Percentiles rank a stretch among this genome's conserved stretches.
These are phyloP conservation scores for Chamaecrista fasciculata DNA, from an alignment of 306 rosid species.

Conservation along the genomic window DNA sequence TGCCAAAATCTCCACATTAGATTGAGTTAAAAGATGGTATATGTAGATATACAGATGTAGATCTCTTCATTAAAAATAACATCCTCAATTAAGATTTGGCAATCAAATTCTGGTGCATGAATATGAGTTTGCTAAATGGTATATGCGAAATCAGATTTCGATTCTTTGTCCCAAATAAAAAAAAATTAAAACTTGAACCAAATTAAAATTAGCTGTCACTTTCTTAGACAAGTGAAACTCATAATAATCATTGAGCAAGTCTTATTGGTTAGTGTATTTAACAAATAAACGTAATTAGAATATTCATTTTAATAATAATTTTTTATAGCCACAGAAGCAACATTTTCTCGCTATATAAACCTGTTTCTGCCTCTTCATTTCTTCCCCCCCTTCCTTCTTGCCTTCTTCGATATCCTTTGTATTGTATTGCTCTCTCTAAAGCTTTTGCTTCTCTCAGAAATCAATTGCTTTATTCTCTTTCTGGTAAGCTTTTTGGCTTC, in stretches of 20 bases:
- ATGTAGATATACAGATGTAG: not conserved
- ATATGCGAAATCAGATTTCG: slow-evolving; percentile 22
- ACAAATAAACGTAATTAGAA: slow-evolving; percentile 21
- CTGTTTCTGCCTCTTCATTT: slow-evolving; percentile 31
- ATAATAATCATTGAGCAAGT: not conserved
- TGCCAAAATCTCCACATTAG: not conserved
- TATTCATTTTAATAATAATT: slow-evolving; percentile 2
- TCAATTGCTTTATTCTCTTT: slow-evolving; percentile 15
- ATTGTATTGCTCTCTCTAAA: slow-evolving; percentile 19
- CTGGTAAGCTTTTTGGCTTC: slow-evolving; percentile 41
- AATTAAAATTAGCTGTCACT: slow-evolving; percentile 37
- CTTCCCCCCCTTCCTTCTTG: slow-evolving; percentile 51
- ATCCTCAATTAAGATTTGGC: not conserved
- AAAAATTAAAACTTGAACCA: not conserved
- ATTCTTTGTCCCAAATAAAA: not conserved
- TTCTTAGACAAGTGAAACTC: slow-evolving; percentile 25
- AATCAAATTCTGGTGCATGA: not conserved
- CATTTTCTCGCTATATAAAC: slow-evolving; percentile 57
- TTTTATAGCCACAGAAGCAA: slow-evolving; percentile 19
- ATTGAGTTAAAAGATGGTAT: not conserved
- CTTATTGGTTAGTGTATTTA: slow-evolving; percentile 21
- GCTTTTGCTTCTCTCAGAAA: slow-evolving; percentile 36
- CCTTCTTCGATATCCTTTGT: slow-evolving; percentile 27
- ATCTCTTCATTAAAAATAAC: not conserved
- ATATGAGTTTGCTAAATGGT: not conserved